Evolutionary conservation across 768 basidiomycete genomes (phyloP).

Genomic region (Amanita exitialis): DNA sequence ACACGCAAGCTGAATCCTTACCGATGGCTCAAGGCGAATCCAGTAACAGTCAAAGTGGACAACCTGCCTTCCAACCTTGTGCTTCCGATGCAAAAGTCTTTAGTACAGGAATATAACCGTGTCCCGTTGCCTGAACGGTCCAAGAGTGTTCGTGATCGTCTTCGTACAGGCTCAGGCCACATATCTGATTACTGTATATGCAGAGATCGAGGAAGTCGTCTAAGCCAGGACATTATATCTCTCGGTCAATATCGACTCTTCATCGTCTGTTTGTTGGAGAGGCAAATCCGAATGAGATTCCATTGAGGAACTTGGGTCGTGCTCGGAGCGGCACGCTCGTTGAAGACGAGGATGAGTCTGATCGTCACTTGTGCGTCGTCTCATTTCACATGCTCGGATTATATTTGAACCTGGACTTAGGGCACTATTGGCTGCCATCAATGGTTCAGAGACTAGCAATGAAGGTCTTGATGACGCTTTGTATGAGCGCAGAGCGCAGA

Average conservation of each 20-base stretch:
- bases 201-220: slow-evolving; percentile 13
- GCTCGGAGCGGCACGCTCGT: slow-evolving; percentile 21
- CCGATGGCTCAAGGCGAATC: slow-evolving; percentile 67
- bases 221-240: slow-evolving; percentile 41
- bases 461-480: slow-evolving; percentile 53
- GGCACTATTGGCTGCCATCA: slow-evolving; percentile 58
- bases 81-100: slow-evolving; percentile 68
- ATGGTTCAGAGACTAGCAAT: slow-evolving; percentile 34
- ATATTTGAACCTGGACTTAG: slow-evolving; percentile 23
- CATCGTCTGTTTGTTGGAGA: slow-evolving; percentile 61
- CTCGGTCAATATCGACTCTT: slow-evolving; percentile 48
- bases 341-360: slow-evolving; percentile 51
- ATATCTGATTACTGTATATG: neutral
- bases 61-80: slow-evolving; percentile 64
- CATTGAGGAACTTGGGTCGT: slow-evolving; percentile 45
- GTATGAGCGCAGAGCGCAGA: slow-evolving; percentile 64
- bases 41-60: slow-evolving; percentile 62
- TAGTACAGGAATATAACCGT: slow-evolving; percentile 48
- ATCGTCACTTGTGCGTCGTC: slow-evolving; percentile 57
- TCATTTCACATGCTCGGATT: neutral
- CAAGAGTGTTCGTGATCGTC: neutral
- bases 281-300: slow-evolving; percentile 40
- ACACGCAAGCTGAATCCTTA: slow-evolving; percentile 77
- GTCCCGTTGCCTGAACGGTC: slow-evolving; percentile 2
- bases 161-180: slow-evolving; percentile 8